These are phyloP conservation scores for Filobasidium floriforme DNA, from an alignment of 768 basidiomycete species.

Conservation along the genomic window DNA sequence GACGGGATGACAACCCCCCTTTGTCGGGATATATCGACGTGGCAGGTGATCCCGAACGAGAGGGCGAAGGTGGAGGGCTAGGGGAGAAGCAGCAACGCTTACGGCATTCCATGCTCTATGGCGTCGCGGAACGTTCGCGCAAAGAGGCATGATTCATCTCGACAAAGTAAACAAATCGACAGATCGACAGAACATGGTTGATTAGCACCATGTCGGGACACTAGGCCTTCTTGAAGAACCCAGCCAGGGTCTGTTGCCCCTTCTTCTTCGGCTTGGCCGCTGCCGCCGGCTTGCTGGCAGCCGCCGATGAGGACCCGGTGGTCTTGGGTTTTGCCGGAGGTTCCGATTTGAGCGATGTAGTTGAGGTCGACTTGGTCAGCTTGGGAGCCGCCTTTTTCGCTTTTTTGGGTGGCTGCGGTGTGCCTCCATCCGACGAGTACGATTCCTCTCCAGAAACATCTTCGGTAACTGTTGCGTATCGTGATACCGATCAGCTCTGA, in stretches of 20 bases:
- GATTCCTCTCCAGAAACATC: slow-evolving; percentile 20
- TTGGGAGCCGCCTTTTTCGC: background rate
- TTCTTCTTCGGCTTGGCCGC: slow-evolving; percentile 15
- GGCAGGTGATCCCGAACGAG: background rate
- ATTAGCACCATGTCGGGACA: background rate
- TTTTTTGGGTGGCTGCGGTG: background rate
- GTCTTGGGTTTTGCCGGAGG: slow-evolving; percentile 11
- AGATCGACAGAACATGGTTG: background rate
- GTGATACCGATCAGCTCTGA: background rate
- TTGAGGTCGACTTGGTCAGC: slow-evolving; percentile 7
- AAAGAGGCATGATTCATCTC: background rate
- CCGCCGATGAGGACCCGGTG: background rate
- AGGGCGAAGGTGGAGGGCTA: background rate
- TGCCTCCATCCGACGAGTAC: slow-evolving; percentile 16
- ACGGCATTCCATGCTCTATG: background rate
- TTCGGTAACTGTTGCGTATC: background rate
- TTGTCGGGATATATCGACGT: slow-evolving; percentile 3
- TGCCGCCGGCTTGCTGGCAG: slow-evolving; percentile 1
- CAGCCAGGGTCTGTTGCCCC: slow-evolving; percentile 13
- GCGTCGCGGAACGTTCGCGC: background rate
- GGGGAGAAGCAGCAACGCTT: background rate
- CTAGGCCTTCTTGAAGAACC: slow-evolving; percentile 19
- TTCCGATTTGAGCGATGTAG: slow-evolving; percentile 10
- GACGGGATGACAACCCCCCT: background rate
- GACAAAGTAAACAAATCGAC: background rate